phyloP scores from a whole-genome alignment of 1,284 basidiomycete species.

The Marasmius sp. region DNA sequence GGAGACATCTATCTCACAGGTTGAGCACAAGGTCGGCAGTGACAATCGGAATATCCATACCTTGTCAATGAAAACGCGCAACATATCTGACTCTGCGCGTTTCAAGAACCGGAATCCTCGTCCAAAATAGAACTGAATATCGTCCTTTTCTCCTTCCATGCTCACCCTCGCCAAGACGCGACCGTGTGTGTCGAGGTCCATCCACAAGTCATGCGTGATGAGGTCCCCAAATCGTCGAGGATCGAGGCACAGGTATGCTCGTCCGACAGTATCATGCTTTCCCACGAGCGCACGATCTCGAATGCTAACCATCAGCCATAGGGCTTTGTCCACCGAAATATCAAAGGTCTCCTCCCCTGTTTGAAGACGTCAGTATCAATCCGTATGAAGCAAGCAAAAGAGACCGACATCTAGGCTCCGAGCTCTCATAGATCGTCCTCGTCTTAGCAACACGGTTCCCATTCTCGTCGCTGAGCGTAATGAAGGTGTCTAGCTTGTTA shows the following conservation, averaged over 20 bases:
- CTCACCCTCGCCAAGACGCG: conserved; percentile 87
- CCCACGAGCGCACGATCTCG: conserved; percentile 88
- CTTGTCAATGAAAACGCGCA: conserved; percentile 96
- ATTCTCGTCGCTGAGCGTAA: conserved; percentile 91
- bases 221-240: conserved; percentile 88
- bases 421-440: conserved; percentile 90
- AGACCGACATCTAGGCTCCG: conserved; percentile 83
- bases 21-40: neutral
- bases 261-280: conserved; percentile 89
- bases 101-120: conserved; percentile 94
- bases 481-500: conserved; percentile 84
- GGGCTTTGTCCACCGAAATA: conserved; percentile 82
- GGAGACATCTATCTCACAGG: conserved; percentile 78
- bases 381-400: neutral
- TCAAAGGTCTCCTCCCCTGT: conserved; percentile 97
- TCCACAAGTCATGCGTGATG: conserved; percentile 89
- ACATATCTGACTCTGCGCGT: conserved; percentile 94
- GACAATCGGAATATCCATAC: conserved; percentile 38
- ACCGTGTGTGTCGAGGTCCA: conserved; percentile 88
- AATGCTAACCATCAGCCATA: conserved; percentile 97
- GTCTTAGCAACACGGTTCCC: conserved; percentile 94
- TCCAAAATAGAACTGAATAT: conserved; percentile 97
- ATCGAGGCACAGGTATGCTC: conserved; percentile 91
- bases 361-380: conserved; percentile 7
- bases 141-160: conserved; percentile 99